Evolutionary conservation across 345 rosid genomes (phyloP).

Genomic region (Conringia planisiliqua): DNA sequence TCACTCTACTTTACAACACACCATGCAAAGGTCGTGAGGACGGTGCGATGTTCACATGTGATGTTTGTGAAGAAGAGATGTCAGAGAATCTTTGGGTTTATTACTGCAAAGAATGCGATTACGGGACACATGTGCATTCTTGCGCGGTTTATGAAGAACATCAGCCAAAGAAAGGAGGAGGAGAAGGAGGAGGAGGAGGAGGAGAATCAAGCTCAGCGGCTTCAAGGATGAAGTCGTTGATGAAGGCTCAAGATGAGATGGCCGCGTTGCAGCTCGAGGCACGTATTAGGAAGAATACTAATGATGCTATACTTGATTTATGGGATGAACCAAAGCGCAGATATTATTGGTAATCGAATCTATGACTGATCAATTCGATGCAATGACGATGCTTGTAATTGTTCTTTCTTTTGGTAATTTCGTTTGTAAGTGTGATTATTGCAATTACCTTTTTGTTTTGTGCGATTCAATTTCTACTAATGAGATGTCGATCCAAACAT

Average conservation of each 20-base stretch:
- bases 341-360: slow-evolving; percentile 11
- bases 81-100: slow-evolving; percentile 27
- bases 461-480: too few species aligned
- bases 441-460: not conserved
- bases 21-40: slow-evolving; percentile 15
- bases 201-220: slow-evolving; percentile 3
- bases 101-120: slow-evolving; percentile 24
- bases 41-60: slow-evolving; percentile 1
- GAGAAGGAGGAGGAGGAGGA: not conserved
- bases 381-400: not conserved
- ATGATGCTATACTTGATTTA: not conserved
- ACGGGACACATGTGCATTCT: slow-evolving; percentile 22
- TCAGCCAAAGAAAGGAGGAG: not conserved
- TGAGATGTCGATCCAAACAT: too few species aligned
- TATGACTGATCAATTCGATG: not conserved
- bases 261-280: slow-evolving; percentile 8
- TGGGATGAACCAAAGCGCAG: slow-evolving; percentile 17
- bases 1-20: slow-evolving; percentile 7
- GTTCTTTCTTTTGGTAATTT: not conserved
- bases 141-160: slow-evolving; percentile 12
- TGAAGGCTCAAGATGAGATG: slow-evolving; percentile 21
- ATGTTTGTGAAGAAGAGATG: slow-evolving; percentile 13
- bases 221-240: slow-evolving; percentile 11
- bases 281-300: not conserved
- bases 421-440: not conserved